Conservation (phyloP, 2,329 filamentous ascomycete species). For the Trichoderma guizhouense region DNA sequence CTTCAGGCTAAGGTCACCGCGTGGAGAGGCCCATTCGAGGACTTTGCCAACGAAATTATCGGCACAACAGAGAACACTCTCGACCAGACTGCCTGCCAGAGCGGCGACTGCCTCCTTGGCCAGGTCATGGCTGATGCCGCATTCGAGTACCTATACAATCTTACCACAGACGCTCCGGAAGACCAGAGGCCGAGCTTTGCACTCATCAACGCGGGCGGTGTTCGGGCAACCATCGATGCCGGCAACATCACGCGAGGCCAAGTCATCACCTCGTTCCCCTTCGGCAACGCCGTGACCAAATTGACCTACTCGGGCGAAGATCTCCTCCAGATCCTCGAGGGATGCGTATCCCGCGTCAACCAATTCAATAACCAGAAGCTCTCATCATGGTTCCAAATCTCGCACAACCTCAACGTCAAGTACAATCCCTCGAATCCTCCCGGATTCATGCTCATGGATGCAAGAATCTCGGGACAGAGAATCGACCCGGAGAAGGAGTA, state of each 20-base stretch:
- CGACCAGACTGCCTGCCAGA: slow-evolving; percentile 57
- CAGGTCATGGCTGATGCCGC: slow-evolving; percentile 58
- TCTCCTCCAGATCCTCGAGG: slow-evolving; percentile 57
- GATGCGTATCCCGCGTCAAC: slow-evolving; percentile 53
- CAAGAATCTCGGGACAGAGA: slow-evolving; percentile 47
- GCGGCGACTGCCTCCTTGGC: slow-evolving; percentile 56
- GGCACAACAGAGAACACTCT: slow-evolving; percentile 53
- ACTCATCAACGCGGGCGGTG: slow-evolving; percentile 61
- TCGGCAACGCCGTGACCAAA: slow-evolving; percentile 62
- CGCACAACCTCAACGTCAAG: slow-evolving; percentile 51
- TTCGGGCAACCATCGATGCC: slow-evolving; percentile 60
- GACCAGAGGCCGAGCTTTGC: slow-evolving; percentile 49
- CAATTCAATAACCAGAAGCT: slow-evolving; percentile 51
- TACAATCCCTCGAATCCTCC: slow-evolving; percentile 52
- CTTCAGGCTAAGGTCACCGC: slow-evolving; percentile 56
- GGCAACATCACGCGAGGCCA: slow-evolving; percentile 62
- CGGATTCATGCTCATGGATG: slow-evolving; percentile 50
- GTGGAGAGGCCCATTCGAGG: slow-evolving; percentile 61
- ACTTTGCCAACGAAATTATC: slow-evolving; percentile 55
- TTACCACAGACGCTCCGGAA: slow-evolving; percentile 30
- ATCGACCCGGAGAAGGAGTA: slow-evolving; percentile 49
- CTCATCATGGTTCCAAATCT: slow-evolving; percentile 60
- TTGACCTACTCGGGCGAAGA: slow-evolving; percentile 50
- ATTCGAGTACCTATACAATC: slow-evolving; percentile 55
- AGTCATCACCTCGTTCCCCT: slow-evolving; percentile 62